Base-by-base conservation (phyloP, 129 eudicot species). In the Flaveria bidentis region DNA sequence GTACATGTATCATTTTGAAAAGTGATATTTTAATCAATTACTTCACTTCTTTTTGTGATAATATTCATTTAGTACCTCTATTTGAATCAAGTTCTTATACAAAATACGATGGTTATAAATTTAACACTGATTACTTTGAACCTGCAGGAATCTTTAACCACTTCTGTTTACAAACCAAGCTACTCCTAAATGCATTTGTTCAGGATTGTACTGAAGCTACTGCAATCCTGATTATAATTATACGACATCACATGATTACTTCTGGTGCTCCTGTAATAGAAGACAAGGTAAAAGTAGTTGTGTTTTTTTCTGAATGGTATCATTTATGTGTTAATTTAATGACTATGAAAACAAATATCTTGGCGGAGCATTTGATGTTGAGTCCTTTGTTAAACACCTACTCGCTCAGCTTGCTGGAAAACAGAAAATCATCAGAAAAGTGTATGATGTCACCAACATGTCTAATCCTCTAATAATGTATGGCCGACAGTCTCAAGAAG, bases 341-440 rank as follows among this genome's bases (percentile, higher is more conserved):
- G 28, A 26, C 28, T 26, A 26, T 26, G 28, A 26, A 26, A 26
- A 49, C 87, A 90, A 88, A 23, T 92, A 87, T 72, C 89, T 89
- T 47, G 93, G 93, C 30, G 88, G 92, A 72, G 85, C 98, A 36
- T 92, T 89, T 82, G 98, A 92, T 82, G 96, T 92, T 26, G 96
- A 90, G 84, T 92, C 98, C 17, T 89, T 92, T 8, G 96, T 90
- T 11, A 93, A 92, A 80, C 87, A 90, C 76, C 89, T 92, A 56
- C 92, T 92, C 1, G 94, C 90, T 49, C 98, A 92, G 71, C 98
- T 92, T 75, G 90, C 98, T 22, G 92, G 87, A 41, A 90, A 88
- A 77, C 88, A 92, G 67, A 90, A 82, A 28, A 90, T 92, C 25
- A 81, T 87, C 17, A 94, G 90, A 12, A 90, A 88, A 71, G 98